Conservation (phyloP, 1,284 basidiomycete species). For the Mixia osmundae region DNA sequence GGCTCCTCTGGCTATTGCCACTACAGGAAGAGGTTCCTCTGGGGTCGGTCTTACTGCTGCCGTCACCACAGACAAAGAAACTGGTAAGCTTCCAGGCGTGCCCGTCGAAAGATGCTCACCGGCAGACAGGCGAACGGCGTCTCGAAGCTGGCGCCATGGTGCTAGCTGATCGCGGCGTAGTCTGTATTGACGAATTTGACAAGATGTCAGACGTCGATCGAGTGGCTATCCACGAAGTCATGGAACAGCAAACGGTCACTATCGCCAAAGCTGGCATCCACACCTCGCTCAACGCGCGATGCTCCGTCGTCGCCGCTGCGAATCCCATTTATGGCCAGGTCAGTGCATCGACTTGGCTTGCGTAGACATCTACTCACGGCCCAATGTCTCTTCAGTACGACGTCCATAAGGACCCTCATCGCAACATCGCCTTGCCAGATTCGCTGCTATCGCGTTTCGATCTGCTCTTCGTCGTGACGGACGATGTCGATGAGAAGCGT, state of each 20-base stretch:
- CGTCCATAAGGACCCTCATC: constrained; percentile 96
- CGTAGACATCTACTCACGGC: constrained; percentile 3
- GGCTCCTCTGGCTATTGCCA: constrained; percentile 90
- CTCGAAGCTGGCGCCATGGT: constrained; percentile 99
- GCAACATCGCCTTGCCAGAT: constrained; percentile 95
- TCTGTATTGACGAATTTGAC: constrained; percentile 99
- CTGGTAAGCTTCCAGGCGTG: constrained; percentile 24
- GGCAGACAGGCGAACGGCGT: constrained; percentile 46
- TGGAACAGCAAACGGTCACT: constrained; percentile 93
- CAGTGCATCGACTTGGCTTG: background rate
- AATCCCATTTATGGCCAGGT: constrained; percentile 93
- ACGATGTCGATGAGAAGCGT: constrained; percentile 84
- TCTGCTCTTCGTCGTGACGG: constrained; percentile 89
- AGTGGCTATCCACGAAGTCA: constrained; percentile 99
- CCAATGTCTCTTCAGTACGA: constrained; percentile 48
- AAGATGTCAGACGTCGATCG: constrained; percentile 99
- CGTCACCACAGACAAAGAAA: constrained; percentile 94
- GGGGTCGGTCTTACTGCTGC: constrained; percentile 99
- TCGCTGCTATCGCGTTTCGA: constrained; percentile 98
- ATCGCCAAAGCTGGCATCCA: constrained; percentile 99
- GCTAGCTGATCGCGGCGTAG: constrained; percentile 92
- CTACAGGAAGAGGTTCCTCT: constrained; percentile 87
- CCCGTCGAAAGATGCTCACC: background rate
- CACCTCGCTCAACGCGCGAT: constrained; percentile 89
- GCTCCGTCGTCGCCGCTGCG: constrained; percentile 91